Conservation (phyloP, 2,329 filamentous ascomycete genomes). For the Pseudocercospora pini-densiflorae region DNA sequence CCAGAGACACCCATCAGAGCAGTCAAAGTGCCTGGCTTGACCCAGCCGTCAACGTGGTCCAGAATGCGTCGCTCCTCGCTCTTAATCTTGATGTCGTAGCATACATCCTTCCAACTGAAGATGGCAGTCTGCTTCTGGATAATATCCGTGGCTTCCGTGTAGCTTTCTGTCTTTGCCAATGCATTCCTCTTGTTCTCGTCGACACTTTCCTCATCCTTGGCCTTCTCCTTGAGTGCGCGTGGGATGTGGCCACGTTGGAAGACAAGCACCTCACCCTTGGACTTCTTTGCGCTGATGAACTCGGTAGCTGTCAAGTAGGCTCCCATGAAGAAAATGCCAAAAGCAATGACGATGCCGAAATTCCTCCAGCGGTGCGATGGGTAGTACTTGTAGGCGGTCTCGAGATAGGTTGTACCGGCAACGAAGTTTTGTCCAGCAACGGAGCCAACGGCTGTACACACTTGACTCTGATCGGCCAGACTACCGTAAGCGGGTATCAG, state of each 20-base stretch:
- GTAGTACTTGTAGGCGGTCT: conserved; percentile 41
- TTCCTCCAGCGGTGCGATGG: conserved; percentile 53
- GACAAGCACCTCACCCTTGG: conserved; percentile 57
- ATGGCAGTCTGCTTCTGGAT: conserved; percentile 71
- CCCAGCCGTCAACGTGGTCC: conserved; percentile 88
- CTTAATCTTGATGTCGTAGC: conserved; percentile 82
- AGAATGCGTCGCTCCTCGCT: conserved; percentile 74
- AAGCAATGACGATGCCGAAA: conserved; percentile 51
- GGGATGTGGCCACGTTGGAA: conserved; percentile 53
- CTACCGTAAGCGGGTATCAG: conserved; percentile 47
- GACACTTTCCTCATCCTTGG: conserved; percentile 41
- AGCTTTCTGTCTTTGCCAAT: conserved; percentile 42
- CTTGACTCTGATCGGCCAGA: conserved; percentile 35
- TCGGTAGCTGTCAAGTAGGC: conserved; percentile 52
- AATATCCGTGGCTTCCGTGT: conserved; percentile 48
- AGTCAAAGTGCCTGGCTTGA: conserved; percentile 88
- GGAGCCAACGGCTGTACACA: conserved; percentile 50
- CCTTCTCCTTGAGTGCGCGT: conserved; percentile 58
- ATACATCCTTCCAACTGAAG: conserved; percentile 86
- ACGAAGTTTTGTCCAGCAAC: conserved; percentile 46
- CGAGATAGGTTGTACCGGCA: conserved; percentile 43
- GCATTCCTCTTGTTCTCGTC: conserved; percentile 18
- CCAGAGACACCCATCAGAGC: conserved; percentile 91
- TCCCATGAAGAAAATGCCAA: conserved; percentile 49
- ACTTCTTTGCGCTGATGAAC: conserved; percentile 54